Conservation (phyloP, 2,329 filamentous ascomycete species). For the Phoma sp. region DNA sequence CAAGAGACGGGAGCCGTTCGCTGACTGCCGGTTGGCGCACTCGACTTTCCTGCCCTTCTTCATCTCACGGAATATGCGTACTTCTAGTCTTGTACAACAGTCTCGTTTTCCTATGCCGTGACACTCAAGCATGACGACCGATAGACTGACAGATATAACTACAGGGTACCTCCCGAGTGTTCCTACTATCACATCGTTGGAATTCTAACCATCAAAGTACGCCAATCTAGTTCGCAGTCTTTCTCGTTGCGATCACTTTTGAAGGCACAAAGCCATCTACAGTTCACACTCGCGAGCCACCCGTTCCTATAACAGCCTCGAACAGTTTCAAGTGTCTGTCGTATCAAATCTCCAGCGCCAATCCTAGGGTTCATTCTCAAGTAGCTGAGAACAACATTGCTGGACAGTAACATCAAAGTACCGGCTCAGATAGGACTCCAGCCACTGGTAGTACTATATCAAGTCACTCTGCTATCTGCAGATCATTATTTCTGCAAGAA, state of each 20-base stretch:
- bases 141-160: slow-evolving; percentile 42
- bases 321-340: neutral
- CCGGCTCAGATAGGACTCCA: too few relatives aligned
- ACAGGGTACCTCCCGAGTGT: slow-evolving; percentile 31
- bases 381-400: neutral
- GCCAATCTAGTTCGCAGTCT: neutral
- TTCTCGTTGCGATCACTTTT: neutral
- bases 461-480: neutral
- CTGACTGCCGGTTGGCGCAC: slow-evolving; percentile 25
- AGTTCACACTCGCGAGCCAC: neutral
- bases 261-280: neutral
- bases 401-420: too few relatives aligned
- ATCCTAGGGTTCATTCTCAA: neutral
- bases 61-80: slow-evolving; percentile 32
- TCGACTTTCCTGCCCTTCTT: slow-evolving; percentile 32
- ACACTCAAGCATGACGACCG: slow-evolving; percentile 37
- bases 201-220: neutral
- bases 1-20: slow-evolving; percentile 30
- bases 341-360: neutral
- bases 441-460: too few relatives aligned
- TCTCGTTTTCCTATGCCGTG: slow-evolving; percentile 38
- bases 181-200: slow-evolving; percentile 4
- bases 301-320: too few relatives aligned
- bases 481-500: neutral
- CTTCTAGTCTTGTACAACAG: slow-evolving; percentile 41